These are phyloP conservation scores for Xylariaceae sp. DNA, from an alignment of 2,329 filamentous ascomycete species.

Conservation along the genomic window DNA sequence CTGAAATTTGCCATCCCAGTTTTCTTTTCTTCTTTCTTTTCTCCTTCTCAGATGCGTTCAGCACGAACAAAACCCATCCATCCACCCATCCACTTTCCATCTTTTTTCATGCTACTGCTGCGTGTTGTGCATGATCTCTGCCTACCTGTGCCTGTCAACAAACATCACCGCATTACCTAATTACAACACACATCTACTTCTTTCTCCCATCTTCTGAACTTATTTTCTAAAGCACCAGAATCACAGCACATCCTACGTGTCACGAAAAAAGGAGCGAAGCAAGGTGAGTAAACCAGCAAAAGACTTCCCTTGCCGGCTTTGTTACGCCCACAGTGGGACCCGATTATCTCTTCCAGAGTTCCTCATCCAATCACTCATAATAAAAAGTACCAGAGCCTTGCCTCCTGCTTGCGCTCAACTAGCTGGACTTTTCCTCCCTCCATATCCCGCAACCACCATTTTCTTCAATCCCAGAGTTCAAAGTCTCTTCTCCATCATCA, in stretches of 20 bases:
- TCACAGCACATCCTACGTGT: not conserved
- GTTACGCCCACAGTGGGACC: constrained; percentile 10
- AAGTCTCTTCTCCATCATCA: not conserved
- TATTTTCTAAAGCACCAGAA: not conserved
- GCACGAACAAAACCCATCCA: constrained; percentile 12
- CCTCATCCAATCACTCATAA: constrained; percentile 6
- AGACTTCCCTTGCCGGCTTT: constrained; percentile 9
- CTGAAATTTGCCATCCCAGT: constrained; percentile 37
- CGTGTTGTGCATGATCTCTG: constrained; percentile 19
- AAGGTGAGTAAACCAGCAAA: constrained; percentile 11
- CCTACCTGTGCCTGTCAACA: not conserved
- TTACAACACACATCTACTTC: constrained; percentile 4
- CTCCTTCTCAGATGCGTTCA: constrained; percentile 19
- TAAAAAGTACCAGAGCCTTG: constrained; percentile 17
- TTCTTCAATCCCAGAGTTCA: not conserved
- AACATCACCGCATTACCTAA: too few species aligned
- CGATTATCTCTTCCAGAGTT: not conserved
- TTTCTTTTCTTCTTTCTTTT: constrained; percentile 29
- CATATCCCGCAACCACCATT: not conserved
- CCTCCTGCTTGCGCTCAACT: constrained; percentile 4
- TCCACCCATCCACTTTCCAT: constrained; percentile 5
- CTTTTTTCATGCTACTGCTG: constrained; percentile 18
- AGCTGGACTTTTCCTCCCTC: not conserved
- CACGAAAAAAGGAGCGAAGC: not conserved
- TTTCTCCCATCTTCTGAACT: not conserved